Base-by-base conservation (phyloP, 176 grass and related monocot genomes). In the Elymus sibiricus region DNA sequence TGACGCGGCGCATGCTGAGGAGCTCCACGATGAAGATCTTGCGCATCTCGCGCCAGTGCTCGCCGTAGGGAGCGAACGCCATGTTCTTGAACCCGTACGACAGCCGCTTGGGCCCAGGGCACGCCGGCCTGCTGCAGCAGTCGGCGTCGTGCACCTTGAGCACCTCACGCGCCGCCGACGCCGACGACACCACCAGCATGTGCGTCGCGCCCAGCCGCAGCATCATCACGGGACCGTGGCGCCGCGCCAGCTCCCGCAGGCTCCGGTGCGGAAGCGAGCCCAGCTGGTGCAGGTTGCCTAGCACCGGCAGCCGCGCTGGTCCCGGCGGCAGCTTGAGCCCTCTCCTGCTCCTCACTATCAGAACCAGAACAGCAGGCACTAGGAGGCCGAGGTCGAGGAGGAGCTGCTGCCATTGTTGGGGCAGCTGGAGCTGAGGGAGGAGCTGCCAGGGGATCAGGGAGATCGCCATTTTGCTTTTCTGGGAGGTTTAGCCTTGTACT, bases 61-160 rank as follows among this genome's bases (percentile, higher is more conserved):
- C 68, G 68, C 22, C 68, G 68, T 42, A 71, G 37, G 35, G 68
- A 1, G 68, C 68, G 68, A 71, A 71, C 0, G 37, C 69, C 69
- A 72, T 42, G 69, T 72, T 6, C 69, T 72, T 72, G 69, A 72
- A 72, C 22, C 37, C 69, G 69, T 72, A 72, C 5, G 69, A 72
- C 38, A 72, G 10, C 5, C 21, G 37, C 37, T n/a, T 12, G 1
- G 68, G 37, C 21, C 68, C 68, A 0, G 69, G 37, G 37, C 37
- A 42, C 22, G 69, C 69, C 22, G 69, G 37, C 11, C 69, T 12
- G 38, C 69, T 72, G 69, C 69, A 72, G 69, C 69, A 72, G 37
- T 72, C 69, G 22, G 37, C 37, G 22, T 72, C 69, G 37, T 72
- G 69, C 37, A 3, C 11, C 69, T 72, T 42, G 3, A 72, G 69